A percentile compares a stretch with the other conserved stretches of the same genome.
Evolutionary conservation across 768 basidiomycete species (phyloP).

Genomic region (Agrocybe praecox): DNA sequence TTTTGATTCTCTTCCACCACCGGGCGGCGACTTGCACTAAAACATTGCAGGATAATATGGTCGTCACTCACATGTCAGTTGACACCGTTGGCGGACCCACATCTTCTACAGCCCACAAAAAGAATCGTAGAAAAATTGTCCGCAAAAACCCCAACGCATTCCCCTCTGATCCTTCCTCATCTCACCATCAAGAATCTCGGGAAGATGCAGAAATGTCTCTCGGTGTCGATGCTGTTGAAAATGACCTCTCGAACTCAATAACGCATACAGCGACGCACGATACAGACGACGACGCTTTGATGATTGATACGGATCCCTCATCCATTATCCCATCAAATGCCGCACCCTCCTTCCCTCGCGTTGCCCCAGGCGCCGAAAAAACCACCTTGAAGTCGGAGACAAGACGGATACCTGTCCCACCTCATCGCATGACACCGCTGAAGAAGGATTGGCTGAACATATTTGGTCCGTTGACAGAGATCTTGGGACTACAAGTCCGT

Average conservation of each 20-base stretch:
- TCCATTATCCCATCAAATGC: conserved; percentile 48
- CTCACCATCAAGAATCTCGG: conserved; percentile 9
- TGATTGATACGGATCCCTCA: conserved; percentile 50
- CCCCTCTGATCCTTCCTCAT: conserved; percentile 23
- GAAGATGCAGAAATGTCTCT: conserved; percentile 26
- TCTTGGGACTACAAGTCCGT: conserved; percentile 91
- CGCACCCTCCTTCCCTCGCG: conserved; percentile 71
- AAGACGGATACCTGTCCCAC: conserved; percentile 90
- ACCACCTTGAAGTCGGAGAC: conserved; percentile 76
- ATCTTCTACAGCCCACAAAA: conserved; percentile 23
- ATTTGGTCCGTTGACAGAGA: conserved; percentile 94
- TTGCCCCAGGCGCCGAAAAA: conserved; percentile 59
- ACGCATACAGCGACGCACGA: conserved; percentile 4
- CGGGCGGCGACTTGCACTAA: neutral
- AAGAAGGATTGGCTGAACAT: conserved; percentile 97
- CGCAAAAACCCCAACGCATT: conserved; percentile 30
- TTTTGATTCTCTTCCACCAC: conserved; percentile 10
- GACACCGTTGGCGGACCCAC: conserved; percentile 5
- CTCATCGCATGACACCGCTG: conserved; percentile 95
- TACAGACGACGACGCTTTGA: conserved; percentile 32
- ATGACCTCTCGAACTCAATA: conserved; percentile 11
- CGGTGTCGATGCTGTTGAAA: conserved; percentile 10
- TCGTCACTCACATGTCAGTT: conserved; percentile 33
- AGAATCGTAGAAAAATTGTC: conserved; percentile 40
- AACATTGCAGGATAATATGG: conserved; percentile 32